Evolutionary conservation across 108 stramenopile genomes (phyloP), one percentile per base, ranked within the genome.

Genomic region (Pseudonitzschia pungens): DNA sequence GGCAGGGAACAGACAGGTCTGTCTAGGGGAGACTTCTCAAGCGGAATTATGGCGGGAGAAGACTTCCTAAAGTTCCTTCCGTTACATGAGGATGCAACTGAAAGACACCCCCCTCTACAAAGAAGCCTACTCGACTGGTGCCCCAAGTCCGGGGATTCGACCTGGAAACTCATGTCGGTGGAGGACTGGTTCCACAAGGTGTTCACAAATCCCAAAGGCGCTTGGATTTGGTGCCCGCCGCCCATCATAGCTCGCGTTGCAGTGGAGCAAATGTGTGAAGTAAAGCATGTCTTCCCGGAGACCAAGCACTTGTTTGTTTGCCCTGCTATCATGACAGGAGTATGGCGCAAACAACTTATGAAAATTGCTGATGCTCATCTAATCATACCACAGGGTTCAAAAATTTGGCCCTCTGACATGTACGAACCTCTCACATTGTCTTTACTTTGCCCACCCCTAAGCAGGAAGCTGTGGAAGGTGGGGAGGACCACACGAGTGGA

Each of bases 361-460:
- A 79, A 77, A 41, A 45, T 31, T 11, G 36, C 72, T 5, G 79
- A 85, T 42, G 3, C 81, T 5, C 10, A 41, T 1, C 76, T 78
- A 15, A 33, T 26, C 16, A 22, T 85, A 5, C 68, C 31, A 6
- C 8, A 21, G 18, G 80, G 80, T 12, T 28, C 65, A 32, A 36
- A 36, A 36, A 2, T 6, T 2, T 84, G 83, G 83, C 33, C 43
- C 11, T 7, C 2, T 1, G 41, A 58, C 22, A 55, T 58, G 66
- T 63, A 58, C 64, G 84, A 85, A 73, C 81, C 84, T 36, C 69
- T 81, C 20, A 62, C 57, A 20, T 16, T 82, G 27, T 36, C 14
- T 44, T 31, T 89, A 22, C 51, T 65, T 28, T 71, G 84, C 28
- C 88, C 88, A n/a, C n/a, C n/a, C n/a, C n/a, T n/a, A n/a, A n/a